Evolutionary conservation across 2,329 filamentous ascomycete species (phyloP), one percentile per base, ranked within the genome.

Genomic region (Ceratocystis diversiconidia): DNA sequence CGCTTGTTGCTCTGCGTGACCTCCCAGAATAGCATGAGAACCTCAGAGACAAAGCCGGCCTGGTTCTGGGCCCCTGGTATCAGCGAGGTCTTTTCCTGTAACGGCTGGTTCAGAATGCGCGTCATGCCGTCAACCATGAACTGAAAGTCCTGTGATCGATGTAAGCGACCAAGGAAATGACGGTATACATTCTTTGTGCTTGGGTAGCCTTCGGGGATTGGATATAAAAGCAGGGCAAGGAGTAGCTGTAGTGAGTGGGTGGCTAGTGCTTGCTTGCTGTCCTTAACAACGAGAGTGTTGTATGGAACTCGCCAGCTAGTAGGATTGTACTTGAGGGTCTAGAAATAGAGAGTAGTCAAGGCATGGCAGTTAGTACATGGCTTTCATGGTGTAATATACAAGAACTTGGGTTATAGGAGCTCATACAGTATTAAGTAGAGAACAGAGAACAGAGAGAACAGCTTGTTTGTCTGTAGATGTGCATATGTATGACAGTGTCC

Each of bases 21-120:
- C 77, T 99, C 94, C 94, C 94, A 99, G 73, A 97, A 96, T 1
- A 99, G 80, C 82, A 96, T 94, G 65, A 97, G 86, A 78, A 95
- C 95, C 75, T 99, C 94, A 1, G 94, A 92, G 0, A 92, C 90
- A 81, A 92, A 95, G 6, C 61, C 52, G 10, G 43, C 41, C n/a
- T 63, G 63, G 19, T 61, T 61, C 3, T 68, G 67, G 72, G 89
- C 90, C 63, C 90, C 79, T 0, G 92, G 91, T 1, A 96, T 83
- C 73, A 96, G 96, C 0, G 92, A 92, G 10, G 84, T 83, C 67
- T 90, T 95, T 55, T 90, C 87, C 76, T 95, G 90, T 68, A 96
- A 85, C 28, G 92, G 92, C 70, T 96, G 92, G 70, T 95, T 94
- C 62, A 99, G 79, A 61, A 97, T 89, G 70, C 91, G 85, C 0